Base-by-base conservation (phyloP, 495 filamentous ascomycete genomes). In the Aspergillus coremiiformis region DNA sequence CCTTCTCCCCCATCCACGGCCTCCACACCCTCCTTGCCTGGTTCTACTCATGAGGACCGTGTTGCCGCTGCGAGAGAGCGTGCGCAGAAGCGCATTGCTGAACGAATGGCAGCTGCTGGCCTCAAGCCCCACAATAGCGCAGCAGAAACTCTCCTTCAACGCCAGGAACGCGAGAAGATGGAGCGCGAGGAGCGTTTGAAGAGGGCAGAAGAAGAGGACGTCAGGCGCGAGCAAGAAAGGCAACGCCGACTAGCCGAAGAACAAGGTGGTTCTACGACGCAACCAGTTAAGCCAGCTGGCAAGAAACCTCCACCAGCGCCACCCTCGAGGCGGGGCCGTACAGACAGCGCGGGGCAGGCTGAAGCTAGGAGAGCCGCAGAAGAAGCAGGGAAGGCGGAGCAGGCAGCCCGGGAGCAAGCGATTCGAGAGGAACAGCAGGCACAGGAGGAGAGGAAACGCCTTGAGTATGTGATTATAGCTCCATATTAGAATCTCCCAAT, bases 11-110 rank as follows among this genome's bases (percentile, higher is more conserved):
- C 68, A 23, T 68, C 80, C 22, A 62, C 71, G 9, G 54, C 66
- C 32, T 70, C 74, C 15, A 65, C 74, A 10, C 65, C 72, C 21
- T 72, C 73, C 4, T 49, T 66, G 15, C 80, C 84, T 4, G 93
- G 94, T 53, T 80, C 85, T 2, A 94, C 91, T 1, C 84, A 90
- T 4, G 90, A 96, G 62, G 92, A 97, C 55, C 81, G 94, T 35
- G 91, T 94, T 22, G 89, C 94, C 5, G 96, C 90, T 66, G 95
- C 96, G 56, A 93, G 93, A 65, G 90, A 96, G 66, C 91, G 95
- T 65, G 94, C 94, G 11, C 90, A 97, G 67, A 88, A 90, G 63
- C 86, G 91, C 41, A 96, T 99, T 86, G 90, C 92, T n/a, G 94
- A 97, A 66, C 83, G 93, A 44, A 82, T 99, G 56, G 94, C 94